A percentile compares a stretch with the other conserved stretches of the same genome.
Evolutionary conservation across 2,329 filamentous ascomycete species (phyloP).

Genomic region (Fulvia fulva): DNA sequence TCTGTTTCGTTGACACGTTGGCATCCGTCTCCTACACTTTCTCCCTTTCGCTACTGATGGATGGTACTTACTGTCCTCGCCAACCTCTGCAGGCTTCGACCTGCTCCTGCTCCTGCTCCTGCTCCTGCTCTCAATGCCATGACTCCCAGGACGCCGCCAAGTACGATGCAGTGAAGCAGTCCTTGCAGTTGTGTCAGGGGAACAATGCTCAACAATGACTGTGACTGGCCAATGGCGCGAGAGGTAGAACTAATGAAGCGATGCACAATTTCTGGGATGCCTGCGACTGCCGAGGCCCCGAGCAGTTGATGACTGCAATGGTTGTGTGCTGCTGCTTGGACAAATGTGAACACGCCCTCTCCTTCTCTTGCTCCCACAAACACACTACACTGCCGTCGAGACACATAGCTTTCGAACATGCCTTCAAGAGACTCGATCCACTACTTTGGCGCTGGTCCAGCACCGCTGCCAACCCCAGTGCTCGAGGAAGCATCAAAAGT

Average conservation of each 20-base stretch:
- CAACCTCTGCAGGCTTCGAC: slow-evolving; percentile 19
- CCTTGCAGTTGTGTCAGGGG: background rate
- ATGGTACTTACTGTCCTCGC: slow-evolving; percentile 13
- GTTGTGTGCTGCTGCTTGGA: background rate
- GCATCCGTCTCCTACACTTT: background rate
- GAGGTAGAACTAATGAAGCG: slow-evolving; percentile 13
- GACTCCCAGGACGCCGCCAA: background rate
- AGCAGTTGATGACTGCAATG: background rate
- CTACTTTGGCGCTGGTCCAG: slow-evolving; percentile 89
- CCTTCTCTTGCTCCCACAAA: background rate
- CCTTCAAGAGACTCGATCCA: slow-evolving; percentile 69
- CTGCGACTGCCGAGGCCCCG: background rate
- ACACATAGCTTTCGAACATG: slow-evolving; percentile 46
- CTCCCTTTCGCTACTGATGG: background rate
- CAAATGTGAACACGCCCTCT: background rate
- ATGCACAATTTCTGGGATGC: background rate
- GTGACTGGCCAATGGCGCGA: slow-evolving; percentile 15
- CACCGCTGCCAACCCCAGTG: slow-evolving; percentile 76
- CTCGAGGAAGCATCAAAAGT: slow-evolving; percentile 72
- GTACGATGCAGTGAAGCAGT: background rate
- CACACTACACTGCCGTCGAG: background rate
- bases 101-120: slow-evolving; percentile 18
- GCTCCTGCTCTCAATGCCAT: slow-evolving; percentile 22
- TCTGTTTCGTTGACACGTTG: background rate
- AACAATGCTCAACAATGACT: background rate